Evolutionary conservation across 1,284 basidiomycete genomes (phyloP).

Genomic region (Apiotrichum gamsii): DNA sequence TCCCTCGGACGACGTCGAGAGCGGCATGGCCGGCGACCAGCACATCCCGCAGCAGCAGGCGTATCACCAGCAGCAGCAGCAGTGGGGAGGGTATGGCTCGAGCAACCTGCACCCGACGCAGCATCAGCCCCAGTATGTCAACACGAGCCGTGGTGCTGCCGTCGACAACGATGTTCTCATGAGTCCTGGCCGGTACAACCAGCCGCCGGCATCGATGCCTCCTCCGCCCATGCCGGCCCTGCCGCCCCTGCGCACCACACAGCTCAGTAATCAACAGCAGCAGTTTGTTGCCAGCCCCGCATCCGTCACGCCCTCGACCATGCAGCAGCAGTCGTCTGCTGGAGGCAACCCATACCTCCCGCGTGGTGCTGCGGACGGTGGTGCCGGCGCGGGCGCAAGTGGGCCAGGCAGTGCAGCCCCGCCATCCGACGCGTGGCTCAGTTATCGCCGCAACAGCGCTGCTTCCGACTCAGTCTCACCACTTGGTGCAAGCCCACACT

Average conservation of each 20-base stretch:
- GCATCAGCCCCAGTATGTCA: slow-evolving; percentile 12
- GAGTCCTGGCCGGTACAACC: slow-evolving; percentile 15
- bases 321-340: neutral
- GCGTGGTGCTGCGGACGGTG: slow-evolving; percentile 6
- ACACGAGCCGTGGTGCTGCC: slow-evolving; percentile 4
- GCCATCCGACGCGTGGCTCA: slow-evolving; percentile 11
- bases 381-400: neutral
- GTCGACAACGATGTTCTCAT: slow-evolving; percentile 25
- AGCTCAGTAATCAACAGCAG: too few species aligned
- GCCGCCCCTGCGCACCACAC: slow-evolving; percentile 1
- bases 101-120: slow-evolving; percentile 9
- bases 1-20: slow-evolving; percentile 45
- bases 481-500: slow-evolving; percentile 24
- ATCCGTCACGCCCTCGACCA: neutral
- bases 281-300: slow-evolving; percentile 1
- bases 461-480: slow-evolving; percentile 34
- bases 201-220: slow-evolving; percentile 4
- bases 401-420: slow-evolving; percentile 13
- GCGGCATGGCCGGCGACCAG: slow-evolving; percentile 35
- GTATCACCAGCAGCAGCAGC: too few species aligned
- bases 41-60: too few species aligned
- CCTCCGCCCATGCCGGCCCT: slow-evolving; percentile 10
- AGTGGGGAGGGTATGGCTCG: slow-evolving; percentile 2
- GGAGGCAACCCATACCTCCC: slow-evolving; percentile 38
- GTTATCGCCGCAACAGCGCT: slow-evolving; percentile 16